Evolutionary conservation across 176 grass and related monocot species (phyloP), one percentile per base, ranked within the genome.

Genomic region (Puccinellia tenuiflora): DNA sequence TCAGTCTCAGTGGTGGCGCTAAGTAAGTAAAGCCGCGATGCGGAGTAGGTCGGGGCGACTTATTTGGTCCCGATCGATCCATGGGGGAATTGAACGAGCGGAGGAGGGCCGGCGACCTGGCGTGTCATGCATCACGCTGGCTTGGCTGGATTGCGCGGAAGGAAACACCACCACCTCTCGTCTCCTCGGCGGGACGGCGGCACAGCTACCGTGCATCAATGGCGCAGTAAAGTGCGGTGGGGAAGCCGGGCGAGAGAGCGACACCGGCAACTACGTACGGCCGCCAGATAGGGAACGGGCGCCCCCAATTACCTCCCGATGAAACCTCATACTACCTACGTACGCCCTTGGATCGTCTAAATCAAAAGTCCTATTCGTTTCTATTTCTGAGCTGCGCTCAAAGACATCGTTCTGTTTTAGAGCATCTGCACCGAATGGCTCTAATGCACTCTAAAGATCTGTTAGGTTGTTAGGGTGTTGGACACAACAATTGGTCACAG

Each of bases 121-220:
- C 34, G 34, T 37, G 20, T 4, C n/a, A n/a, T n/a, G n/a, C 42
- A 30, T 73, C 42, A 73, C 18, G 24, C 67, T 43, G 37, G 38
- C 65, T 65, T 35, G 26, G 55, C 11, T 34, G 33, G 48, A 15
- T 18, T 4, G 21, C 25, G 57, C 12, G 50, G 52, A 61, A 35
- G 34, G 31, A 20, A 38, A 68, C 34, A 68, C 13, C 57, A 6
- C 12, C n/a, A n/a, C n/a, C n/a, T n/a, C n/a, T n/a, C n/a, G 9
- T 29, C 57, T 15, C 34, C 64, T 68, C 34, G 9, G 20, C 64
- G 33, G n/a, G n/a, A n/a, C n/a, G 64, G 35, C 8, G 63, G 30
- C 74, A 79, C 74, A 79, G 55, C 78, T 76, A 35, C 34, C 81
- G 37, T 74, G 75, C 81, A 84, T 84, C 87, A 84, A 88, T 88